Percentiles rank a stretch among this genome's conserved stretches.
These are phyloP conservation scores for Triglochin maritima DNA, from an alignment of 106 monocot species.

Conservation along the genomic window DNA sequence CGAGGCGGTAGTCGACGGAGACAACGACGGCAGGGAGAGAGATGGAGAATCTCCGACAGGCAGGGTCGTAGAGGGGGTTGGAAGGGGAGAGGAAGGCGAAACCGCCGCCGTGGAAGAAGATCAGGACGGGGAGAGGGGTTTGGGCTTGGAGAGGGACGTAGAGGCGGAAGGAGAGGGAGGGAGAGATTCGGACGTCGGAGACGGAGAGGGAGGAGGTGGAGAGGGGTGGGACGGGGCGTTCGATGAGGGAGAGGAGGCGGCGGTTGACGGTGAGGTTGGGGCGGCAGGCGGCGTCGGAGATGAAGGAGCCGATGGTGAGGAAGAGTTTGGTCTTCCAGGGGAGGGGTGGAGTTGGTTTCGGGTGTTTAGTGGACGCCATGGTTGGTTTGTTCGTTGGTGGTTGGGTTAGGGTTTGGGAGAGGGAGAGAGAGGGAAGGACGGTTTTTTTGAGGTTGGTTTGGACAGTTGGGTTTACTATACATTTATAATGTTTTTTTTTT, in stretches of 20 bases:
- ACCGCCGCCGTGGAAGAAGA: conserved; percentile 57
- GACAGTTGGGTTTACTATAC: no score
- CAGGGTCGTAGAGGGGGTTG: conserved; percentile 13
- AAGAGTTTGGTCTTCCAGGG: conserved; percentile 27
- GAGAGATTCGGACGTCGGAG: conserved; percentile 46
- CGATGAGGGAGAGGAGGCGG: background rate
- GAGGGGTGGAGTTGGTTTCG: conserved; percentile 10
- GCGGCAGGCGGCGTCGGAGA: conserved; percentile 38
- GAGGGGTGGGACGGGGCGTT: background rate
- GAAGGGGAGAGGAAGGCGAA: conserved; percentile 37
- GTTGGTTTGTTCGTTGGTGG: no score
- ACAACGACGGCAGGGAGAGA: conserved; percentile 6
- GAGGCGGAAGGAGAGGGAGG: conserved; percentile 28
- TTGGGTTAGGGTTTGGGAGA: background rate
- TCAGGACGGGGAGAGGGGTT: conserved; percentile 18
- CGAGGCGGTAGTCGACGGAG: conserved; percentile 42
- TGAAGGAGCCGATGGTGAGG: conserved; percentile 9
- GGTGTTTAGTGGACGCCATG: background rate
- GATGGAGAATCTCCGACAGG: conserved; percentile 18
- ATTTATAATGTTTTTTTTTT: no score
- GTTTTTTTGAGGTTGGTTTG: background rate
- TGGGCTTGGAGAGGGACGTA: conserved; percentile 9
- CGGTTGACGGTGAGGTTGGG: conserved; percentile 11
- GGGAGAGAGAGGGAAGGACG: background rate
- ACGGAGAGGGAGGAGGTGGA: background rate